A percentile compares a stretch with the other conserved stretches of the same genome.
phyloP scores from a whole-genome alignment of 2,329 filamentous ascomycete genomes.

The Calycina herbarum region DNA sequence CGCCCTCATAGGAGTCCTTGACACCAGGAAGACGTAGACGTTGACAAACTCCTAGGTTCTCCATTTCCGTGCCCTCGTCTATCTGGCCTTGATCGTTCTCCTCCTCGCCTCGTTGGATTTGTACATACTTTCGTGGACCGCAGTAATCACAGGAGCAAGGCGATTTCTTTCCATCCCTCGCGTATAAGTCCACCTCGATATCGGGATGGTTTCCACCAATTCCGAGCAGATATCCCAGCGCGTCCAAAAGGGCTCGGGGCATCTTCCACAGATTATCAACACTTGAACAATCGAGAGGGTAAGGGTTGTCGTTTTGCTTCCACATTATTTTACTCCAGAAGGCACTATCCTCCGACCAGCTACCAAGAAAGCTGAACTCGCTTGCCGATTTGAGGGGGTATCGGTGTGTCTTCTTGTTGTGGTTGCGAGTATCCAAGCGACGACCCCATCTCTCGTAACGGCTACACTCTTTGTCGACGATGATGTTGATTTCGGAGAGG shows the following conservation, averaged over 20 bases:
- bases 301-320: neutral
- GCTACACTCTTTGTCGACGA: neutral
- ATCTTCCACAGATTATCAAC: neutral
- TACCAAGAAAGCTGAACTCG: too few species aligned
- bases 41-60: neutral
- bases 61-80: neutral
- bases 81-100: neutral
- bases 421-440: neutral
- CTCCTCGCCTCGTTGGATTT: neutral
- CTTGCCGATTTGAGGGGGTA: neutral
- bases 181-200: neutral
- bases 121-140: neutral
- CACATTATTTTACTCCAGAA: neutral
- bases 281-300: too few species aligned
- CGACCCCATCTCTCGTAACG: too few species aligned
- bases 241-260: neutral
- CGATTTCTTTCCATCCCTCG: neutral
- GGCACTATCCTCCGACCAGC: neutral
- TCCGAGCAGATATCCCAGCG: neutral
- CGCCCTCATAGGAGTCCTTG: neutral
- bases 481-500: neutral
- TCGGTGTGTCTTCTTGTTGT: neutral
- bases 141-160: neutral
- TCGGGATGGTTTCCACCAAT: too few species aligned
- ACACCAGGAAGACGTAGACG: neutral